Evolutionary conservation across 345 rosid species (phyloP), one percentile per base, ranked within the genome.

Genomic region (Gossypium mustelinum): DNA sequence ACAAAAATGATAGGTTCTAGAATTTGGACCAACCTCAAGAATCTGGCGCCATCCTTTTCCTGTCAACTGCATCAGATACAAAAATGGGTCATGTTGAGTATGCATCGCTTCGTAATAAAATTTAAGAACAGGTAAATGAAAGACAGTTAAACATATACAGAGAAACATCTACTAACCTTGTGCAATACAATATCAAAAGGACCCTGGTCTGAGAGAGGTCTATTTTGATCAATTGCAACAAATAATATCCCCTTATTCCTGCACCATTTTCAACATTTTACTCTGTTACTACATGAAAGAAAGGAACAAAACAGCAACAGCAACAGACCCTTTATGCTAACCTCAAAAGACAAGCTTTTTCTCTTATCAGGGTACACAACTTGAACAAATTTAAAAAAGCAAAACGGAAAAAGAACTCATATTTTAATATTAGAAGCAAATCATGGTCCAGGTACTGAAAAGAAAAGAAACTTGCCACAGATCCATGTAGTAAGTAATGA

Each of bases 151-250:
- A 55, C 11, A 56, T 9, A 18, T 27, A 22, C 4, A 20, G 54
- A 64, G 11, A 16, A 39, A 43, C 17, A 20, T 22, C 17, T 25
- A 57, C 81, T 24, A 77, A 90, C 96, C 96, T 90, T 90, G 45
- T 90, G 93, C 83, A 90, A 75, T 48, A 90, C 90, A 76, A 90
- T 84, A 78, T 90, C 96, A 76, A 90, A 90, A 79, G 93, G 96
- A 43, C 96, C 96, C 80, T 90, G 95, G 52, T 90, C 95, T n/a
- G 90, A 85, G 69, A 90, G 92, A 17, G 95, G 84, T 73, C 83
- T 83, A 75, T 70, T 84, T 73, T 82, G 92, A 84, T 90, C 95
- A 72, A 90, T 90, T 7, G 92, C 89, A 63, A 90, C 91, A 86
- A 90, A 90, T 16, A 81, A 66, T 61, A 90, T 90, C 64, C 95